Conservation (phyloP, 495 filamentous ascomycete species). For the Aspergillus hancockii region DNA sequence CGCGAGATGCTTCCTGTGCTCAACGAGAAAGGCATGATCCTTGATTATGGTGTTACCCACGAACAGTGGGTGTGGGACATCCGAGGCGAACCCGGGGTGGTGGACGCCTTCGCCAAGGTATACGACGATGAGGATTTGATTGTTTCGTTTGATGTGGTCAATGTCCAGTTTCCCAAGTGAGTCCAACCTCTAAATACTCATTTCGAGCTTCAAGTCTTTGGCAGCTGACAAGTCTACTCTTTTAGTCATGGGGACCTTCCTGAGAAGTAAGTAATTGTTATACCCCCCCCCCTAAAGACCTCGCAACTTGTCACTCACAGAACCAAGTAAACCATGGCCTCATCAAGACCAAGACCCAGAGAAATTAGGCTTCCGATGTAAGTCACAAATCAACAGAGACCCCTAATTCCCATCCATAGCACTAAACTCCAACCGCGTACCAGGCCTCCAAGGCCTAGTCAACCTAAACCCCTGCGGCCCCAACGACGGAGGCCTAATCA, state of each 20-base stretch:
- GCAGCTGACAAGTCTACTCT: background rate
- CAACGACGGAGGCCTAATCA: slow-evolving; percentile 44
- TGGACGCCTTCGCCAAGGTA: slow-evolving; percentile 42
- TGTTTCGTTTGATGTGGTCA: slow-evolving; percentile 48
- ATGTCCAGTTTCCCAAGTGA: slow-evolving; percentile 41
- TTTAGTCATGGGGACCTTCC: slow-evolving; percentile 34
- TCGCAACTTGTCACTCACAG: background rate
- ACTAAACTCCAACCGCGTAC: too few relatives aligned
- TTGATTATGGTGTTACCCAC: slow-evolving; percentile 42
- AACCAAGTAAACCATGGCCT: slow-evolving; percentile 40
- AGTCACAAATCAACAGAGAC: too few relatives aligned
- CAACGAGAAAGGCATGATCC: slow-evolving; percentile 44
- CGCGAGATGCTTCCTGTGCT: slow-evolving; percentile 39
- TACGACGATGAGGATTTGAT: slow-evolving; percentile 43
- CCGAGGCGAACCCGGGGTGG: slow-evolving; percentile 42
- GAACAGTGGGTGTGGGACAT: slow-evolving; percentile 47
- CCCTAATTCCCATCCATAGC: too few relatives aligned
- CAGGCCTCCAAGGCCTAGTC: slow-evolving; percentile 47
- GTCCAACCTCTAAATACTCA: background rate
- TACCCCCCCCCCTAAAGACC: background rate
- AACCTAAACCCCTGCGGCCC: slow-evolving; percentile 46
- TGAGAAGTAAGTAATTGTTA: slow-evolving; percentile 19
- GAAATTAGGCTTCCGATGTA: slow-evolving; percentile 42
- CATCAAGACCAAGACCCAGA: slow-evolving; percentile 48
- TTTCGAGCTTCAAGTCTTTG: background rate